phyloP scores from a whole-genome alignment of 2,329 filamentous ascomycete genomes.

The Pseudovirgaria hyperparasitica region DNA sequence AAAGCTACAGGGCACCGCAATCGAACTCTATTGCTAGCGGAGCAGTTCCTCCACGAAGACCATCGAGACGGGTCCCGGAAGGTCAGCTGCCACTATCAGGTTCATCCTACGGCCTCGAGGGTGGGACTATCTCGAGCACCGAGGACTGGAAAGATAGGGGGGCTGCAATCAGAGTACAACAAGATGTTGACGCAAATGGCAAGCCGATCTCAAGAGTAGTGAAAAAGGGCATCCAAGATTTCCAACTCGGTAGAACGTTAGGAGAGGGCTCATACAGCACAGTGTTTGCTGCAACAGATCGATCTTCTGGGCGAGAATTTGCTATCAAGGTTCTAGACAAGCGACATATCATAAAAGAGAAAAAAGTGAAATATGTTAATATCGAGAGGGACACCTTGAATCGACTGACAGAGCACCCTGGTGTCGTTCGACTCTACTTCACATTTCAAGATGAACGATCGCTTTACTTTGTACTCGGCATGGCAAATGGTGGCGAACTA shows the following conservation, averaged over 20 bases:
- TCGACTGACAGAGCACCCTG: constrained; percentile 87
- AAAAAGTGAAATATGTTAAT: constrained; percentile 99
- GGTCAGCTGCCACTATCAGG: constrained; percentile 24
- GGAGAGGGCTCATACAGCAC: constrained; percentile 98
- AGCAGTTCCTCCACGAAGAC: constrained; percentile 59
- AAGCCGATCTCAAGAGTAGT: constrained; percentile 70
- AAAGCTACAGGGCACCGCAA: constrained; percentile 55
- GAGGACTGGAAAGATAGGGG: constrained; percentile 96
- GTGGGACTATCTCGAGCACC: constrained; percentile 49
- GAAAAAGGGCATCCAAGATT: constrained; percentile 96
- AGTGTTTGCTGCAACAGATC: constrained; percentile 82
- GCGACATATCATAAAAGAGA: constrained; percentile 98
- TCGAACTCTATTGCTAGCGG: constrained; percentile 41
- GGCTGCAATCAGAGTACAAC: constrained; percentile 70
- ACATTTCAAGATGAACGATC: constrained; percentile 96
- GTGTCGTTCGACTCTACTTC: constrained; percentile 93
- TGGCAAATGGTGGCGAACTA: constrained; percentile 85
- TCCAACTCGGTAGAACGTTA: constrained; percentile 79
- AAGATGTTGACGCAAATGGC: constrained; percentile 76
- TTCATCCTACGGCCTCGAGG: constrained; percentile 41
- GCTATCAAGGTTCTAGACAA: constrained; percentile 98
- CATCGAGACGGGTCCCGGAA: constrained; percentile 58
- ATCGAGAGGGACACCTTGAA: constrained; percentile 98
- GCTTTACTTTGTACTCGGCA: constrained; percentile 89
- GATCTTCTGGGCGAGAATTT: constrained; percentile 89